A percentile compares a stretch with the other conserved stretches of the same genome.
phyloP scores from a whole-genome alignment of 75 land plant genomes.

The Cupressus sempervirens region DNA sequence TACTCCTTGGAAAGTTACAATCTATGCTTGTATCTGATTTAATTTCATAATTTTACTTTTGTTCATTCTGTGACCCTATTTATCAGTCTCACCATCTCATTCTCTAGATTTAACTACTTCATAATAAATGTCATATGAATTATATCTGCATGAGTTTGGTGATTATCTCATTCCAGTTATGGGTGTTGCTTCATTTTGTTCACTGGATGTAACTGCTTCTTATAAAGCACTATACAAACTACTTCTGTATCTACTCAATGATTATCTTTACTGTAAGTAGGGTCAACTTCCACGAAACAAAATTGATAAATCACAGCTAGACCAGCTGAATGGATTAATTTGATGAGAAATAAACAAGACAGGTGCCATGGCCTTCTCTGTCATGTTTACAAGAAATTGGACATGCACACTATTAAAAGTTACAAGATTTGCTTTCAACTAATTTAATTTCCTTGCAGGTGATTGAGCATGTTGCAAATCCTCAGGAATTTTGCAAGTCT shows the following conservation, averaged over 20 bases:
- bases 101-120: background rate
- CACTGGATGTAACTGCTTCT: background rate
- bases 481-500: conserved; percentile 78
- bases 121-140: background rate
- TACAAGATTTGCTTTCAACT: background rate
- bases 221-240: background rate
- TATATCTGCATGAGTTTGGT: background rate
- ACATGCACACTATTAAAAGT: background rate
- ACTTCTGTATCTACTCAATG: background rate
- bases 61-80: background rate
- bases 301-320: background rate
- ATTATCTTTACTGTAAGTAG: background rate
- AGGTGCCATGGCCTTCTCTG: background rate
- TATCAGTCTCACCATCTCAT: background rate
- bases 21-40: background rate
- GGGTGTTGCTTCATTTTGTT: too few species aligned
- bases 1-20: background rate
- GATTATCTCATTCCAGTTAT: background rate
- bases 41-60: background rate
- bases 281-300: background rate
- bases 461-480: conserved; percentile 95
- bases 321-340: background rate
- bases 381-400: background rate
- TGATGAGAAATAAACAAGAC: background rate
- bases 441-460: conserved; percentile 45